These are phyloP conservation scores for Cryphonectria carpinicola DNA, from an alignment of 2,329 filamentous ascomycete species.

Conservation along the genomic window DNA sequence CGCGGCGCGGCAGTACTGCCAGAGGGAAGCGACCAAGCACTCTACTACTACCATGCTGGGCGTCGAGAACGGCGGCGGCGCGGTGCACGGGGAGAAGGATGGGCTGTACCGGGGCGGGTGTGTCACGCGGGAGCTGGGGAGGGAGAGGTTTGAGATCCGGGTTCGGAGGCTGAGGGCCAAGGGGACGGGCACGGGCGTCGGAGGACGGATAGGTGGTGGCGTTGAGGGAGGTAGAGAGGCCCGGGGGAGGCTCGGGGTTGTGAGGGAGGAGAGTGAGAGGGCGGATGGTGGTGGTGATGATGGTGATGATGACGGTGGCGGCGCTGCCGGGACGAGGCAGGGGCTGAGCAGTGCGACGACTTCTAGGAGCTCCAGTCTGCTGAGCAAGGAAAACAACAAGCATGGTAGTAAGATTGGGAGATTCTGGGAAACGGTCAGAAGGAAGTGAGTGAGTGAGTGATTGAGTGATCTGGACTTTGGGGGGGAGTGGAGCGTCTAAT, in stretches of 20 bases:
- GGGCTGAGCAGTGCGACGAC: conserved; percentile 11
- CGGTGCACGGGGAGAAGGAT: conserved; percentile 24
- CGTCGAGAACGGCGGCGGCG: conserved; percentile 10
- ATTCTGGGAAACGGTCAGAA: conserved; percentile 11
- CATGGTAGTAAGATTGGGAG: conserved; percentile 19
- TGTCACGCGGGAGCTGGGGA: conserved; percentile 18
- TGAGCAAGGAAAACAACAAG: conserved; percentile 9
- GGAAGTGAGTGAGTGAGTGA: neutral
- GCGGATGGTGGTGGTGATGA: neutral
- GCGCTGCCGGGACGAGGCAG: neutral
- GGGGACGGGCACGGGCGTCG: conserved; percentile 20
- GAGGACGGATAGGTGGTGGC: conserved; percentile 8
- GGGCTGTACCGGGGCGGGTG: conserved; percentile 26
- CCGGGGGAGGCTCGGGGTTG: conserved; percentile 6
- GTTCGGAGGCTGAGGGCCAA: conserved; percentile 21
- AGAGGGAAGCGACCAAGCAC: conserved; percentile 20
- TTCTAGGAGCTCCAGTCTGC: conserved; percentile 17
- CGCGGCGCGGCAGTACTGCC: conserved; percentile 23
- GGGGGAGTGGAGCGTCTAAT: no score
- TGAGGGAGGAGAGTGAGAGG: conserved; percentile 18
- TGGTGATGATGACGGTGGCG: neutral
- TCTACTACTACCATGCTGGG: neutral
- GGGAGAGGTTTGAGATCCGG: conserved; percentile 27
- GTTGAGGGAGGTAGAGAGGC: neutral
- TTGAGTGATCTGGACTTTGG: no score